Conservation (phyloP, 192 early-diverging fungal genomes). For the Coemansia sp. region DNA sequence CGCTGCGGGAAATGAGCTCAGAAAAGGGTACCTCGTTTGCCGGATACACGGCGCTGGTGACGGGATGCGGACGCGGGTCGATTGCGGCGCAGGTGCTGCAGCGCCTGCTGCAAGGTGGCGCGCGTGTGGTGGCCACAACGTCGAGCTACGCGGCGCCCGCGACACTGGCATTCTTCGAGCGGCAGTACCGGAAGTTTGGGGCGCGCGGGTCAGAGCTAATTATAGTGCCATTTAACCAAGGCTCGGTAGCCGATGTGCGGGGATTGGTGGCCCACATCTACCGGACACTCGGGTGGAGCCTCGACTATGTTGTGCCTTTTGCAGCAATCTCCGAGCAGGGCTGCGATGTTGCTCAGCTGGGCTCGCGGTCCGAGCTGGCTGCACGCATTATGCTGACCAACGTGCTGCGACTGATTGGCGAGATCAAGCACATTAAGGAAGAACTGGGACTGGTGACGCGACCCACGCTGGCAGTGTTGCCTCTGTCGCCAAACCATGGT, state of each 20-base stretch:
- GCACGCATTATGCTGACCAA: constrained; percentile 95
- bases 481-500: constrained; percentile 95
- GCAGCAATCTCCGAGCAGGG: constrained; percentile 87
- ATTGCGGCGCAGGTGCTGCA: constrained; percentile 85
- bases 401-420: constrained; percentile 81
- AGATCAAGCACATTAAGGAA: constrained; percentile 78
- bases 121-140: constrained; percentile 73
- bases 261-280: constrained; percentile 82
- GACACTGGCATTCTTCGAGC: constrained; percentile 80
- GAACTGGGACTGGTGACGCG: constrained; percentile 66
- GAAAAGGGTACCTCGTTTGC: constrained; percentile 76
- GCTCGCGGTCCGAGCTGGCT: constrained; percentile 80
- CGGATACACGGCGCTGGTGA: constrained; percentile 77
- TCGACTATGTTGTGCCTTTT: constrained; percentile 94
- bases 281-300: constrained; percentile 73
- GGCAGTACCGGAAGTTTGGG: constrained; percentile 79
- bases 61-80: constrained; percentile 86
- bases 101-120: constrained; percentile 72
- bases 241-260: constrained; percentile 74
- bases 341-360: constrained; percentile 77
- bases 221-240: constrained; percentile 95
- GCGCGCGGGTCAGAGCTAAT: constrained; percentile 81
- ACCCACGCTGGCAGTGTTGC: constrained; percentile 84
- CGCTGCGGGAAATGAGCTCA: constrained; percentile 68
- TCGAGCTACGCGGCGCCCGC: constrained; percentile 65